Percentiles rank a stretch among this genome's conserved stretches.
These are phyloP conservation scores for Nicotiana knightiana DNA, from an alignment of 257 asterid genomes.

Conservation along the genomic window DNA sequence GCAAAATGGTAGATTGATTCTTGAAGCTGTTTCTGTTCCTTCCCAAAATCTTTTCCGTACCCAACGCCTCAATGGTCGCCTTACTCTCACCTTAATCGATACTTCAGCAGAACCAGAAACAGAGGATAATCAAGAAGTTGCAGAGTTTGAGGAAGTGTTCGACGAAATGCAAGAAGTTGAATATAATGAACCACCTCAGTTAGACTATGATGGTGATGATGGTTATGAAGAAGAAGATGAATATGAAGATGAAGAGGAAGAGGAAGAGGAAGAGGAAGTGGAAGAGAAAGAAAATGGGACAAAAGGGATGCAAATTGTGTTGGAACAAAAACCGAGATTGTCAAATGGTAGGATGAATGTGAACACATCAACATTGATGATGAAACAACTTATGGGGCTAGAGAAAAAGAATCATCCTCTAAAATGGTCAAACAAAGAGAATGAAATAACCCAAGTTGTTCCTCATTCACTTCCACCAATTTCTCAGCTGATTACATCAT, in stretches of 20 bases:
- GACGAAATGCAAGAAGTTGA: slow-evolving; percentile 26
- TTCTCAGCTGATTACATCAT: neutral
- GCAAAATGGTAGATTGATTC: slow-evolving; percentile 59
- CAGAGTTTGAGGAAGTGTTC: slow-evolving; percentile 17
- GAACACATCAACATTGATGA: slow-evolving; percentile 7
- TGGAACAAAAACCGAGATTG: slow-evolving; percentile 1
- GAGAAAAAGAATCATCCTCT: neutral
- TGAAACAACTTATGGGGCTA: slow-evolving; percentile 2
- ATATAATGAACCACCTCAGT: neutral
- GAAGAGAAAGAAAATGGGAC: slow-evolving; percentile 5
- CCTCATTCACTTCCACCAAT: neutral
- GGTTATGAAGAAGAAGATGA: neutral
- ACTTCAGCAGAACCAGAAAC: neutral
- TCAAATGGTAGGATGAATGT: slow-evolving; percentile 7
- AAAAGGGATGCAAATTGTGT: slow-evolving; percentile 9
- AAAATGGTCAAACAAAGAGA: neutral
- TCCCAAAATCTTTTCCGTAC: slow-evolving; percentile 49
- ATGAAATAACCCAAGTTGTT: neutral
- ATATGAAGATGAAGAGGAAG: neutral
- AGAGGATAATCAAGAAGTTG: neutral
- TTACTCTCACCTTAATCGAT: slow-evolving; percentile 42
- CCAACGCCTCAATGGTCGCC: slow-evolving; percentile 61
- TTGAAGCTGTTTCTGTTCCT: slow-evolving; percentile 71
- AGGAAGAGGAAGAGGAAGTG: slow-evolving; percentile 3
- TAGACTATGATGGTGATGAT: neutral